Conservation (phyloP, 176 grass and related monocot genomes). For the Oryza meyeriana region DNA sequence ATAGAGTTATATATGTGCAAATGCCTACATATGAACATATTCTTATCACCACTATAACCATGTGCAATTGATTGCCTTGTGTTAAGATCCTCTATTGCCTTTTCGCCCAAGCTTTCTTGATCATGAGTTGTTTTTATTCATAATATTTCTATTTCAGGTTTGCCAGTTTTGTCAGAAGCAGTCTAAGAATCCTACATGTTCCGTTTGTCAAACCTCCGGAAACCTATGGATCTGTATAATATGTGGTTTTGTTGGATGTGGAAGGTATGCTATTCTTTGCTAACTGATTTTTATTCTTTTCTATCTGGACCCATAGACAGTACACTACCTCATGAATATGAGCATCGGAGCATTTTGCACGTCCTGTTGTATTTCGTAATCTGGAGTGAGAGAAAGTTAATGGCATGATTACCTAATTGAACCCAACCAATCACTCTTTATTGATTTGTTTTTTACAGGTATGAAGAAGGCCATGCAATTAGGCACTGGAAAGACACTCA, state of each 20-base stretch:
- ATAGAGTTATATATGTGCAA: not conserved
- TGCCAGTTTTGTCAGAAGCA: conserved; percentile 88
- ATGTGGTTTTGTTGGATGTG: conserved; percentile 97
- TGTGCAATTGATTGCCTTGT: not conserved
- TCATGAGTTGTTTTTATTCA: not conserved
- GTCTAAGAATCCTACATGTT: conserved; percentile 81
- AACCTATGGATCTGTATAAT: conserved; percentile 98
- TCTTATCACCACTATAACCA: conserved; percentile 5
- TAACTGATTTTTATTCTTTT: not conserved
- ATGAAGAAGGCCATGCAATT: conserved; percentile 94
- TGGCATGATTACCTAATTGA: not conserved
- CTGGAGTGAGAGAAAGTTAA: not conserved
- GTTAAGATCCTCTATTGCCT: not conserved
- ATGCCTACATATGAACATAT: not conserved
- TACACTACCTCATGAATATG: not conserved
- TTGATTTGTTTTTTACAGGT: conserved; percentile 38
- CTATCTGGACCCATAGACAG: not conserved
- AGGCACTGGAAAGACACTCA: conserved; percentile 91
- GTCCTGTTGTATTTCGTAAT: not conserved
- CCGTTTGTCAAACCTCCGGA: conserved; percentile 80
- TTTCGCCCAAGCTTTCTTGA: not conserved
- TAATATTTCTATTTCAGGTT: conserved; percentile 55
- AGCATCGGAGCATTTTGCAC: not conserved
- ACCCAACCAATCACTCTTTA: not conserved
- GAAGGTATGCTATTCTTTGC: conserved; percentile 57